Base-by-base conservation (phyloP, 495 filamentous ascomycete species). In the Penicillium paradoxum region DNA sequence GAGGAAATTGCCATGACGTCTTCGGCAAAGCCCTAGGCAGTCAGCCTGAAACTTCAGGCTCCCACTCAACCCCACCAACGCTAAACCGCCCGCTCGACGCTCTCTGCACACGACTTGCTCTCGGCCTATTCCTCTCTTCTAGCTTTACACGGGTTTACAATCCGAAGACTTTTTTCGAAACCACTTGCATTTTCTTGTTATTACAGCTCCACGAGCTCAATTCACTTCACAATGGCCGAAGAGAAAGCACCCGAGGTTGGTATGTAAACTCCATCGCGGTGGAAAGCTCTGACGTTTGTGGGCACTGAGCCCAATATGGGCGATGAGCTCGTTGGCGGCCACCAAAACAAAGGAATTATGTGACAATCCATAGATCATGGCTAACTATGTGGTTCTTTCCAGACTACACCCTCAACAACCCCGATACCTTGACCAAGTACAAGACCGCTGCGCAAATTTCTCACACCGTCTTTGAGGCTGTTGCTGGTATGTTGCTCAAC, bases 381-480 rank as follows among this genome's bases (percentile, higher is more conserved):
- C 37, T 27, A 37, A 37, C 8, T 34, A 24, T 19, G 21, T 45
- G 30, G 34, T 37, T n/a, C 17, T 52, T 21, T 46, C 33, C 57
- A 97, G 93, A 97, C 71, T 95, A 97, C 79, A 82, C 90, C 54
- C 80, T 97, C 66, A 88, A 87, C 74, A 98, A 97, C 79, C 91
- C 93, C 45, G 92, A 97, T 63, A 96, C 91, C 58, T 81, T 98
- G 59, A 96, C 95, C 69, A 98, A 97, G 79, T 98, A 98, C 79
- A 97, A 95, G 81, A 89, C 86, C 56, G 95, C 93, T 34, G 93
- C 89, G 44, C 79, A 83, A 61, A 97, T 98, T 73, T 93, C 93
- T 33, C 89, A 96, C 68, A 93, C 90, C 74, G 91, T 95, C 54
- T 83, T 98, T 36, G 88, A 91, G 54, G 84, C 86, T 54, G 91